Base-by-base conservation (phyloP, 2,329 filamentous ascomycete species). In the Calonectria crousiana region DNA sequence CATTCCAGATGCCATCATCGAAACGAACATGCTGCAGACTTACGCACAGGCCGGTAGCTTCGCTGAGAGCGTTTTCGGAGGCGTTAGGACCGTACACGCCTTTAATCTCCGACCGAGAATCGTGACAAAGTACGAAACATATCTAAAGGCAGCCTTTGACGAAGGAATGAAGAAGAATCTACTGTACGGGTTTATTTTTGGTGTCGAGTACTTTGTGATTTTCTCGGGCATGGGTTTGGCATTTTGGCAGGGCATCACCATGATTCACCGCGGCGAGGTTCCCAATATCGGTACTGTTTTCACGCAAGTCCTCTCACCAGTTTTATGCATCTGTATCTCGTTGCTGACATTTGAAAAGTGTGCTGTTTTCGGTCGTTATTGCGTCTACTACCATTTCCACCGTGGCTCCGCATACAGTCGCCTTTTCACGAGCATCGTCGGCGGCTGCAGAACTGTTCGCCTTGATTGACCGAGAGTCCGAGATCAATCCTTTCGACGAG, bases 211-310 rank as follows among this genome's bases (percentile, higher is more conserved):
- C 71, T 84, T 82, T 62, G 82, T 86, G 71, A 84, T 87, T 53
- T 87, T 86, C 49, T 78, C 83, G 1, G 86, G 85, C n/a, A 86
- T 86, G 56, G 85, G 83, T 2, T 81, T 88, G 10, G 84, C 85
- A 14, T 88, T 88, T 66, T 88, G 86, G 86, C 86, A 87, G 70
- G 87, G 86, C 4, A 78, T 86, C 47, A 79, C 78, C 38, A 84
- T 87, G 81, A 79, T 84, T 20, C 76, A 81, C 13, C 78, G 78
- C 3, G 85, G 85, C 9, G 84, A 86, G 68, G 84, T 88, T 38
- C 49, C 75, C 4, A 78, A 82, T 13, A 80, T 83, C 6, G 86
- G 86, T 14, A 80, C 82, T 6, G 84, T 88, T 28, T 85, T 87
- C 41, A 86, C 82, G 82, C 84, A 70, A 38, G 75, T 11, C 20